Evolutionary conservation across 768 basidiomycete genomes (phyloP), one percentile per base, ranked within the genome.

Genomic region (Gloeopeniophorella convolvens): DNA sequence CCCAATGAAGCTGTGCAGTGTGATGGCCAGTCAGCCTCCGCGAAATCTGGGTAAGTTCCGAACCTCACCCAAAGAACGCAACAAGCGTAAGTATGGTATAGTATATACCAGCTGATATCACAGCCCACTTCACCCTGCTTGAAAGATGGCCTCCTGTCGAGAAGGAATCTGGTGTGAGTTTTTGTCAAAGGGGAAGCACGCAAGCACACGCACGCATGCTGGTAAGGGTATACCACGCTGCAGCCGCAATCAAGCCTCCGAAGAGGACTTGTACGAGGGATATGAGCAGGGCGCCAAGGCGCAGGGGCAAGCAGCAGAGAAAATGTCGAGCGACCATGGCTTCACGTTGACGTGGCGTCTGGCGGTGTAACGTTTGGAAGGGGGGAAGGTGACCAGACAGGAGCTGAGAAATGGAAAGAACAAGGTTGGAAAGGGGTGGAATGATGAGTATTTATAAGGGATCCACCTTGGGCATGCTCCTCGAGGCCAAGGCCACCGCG

Each of bases 271-370:
- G 57, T 36, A 10, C 5, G 18, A 44, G 7, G 31, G 55, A 51
- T 33, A 58, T 52, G 18, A 58, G 45, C 2, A 57, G 30, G 23
- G 55, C 50, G 8, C 57, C 57, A n/a, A 58, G 44, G 28, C 57
- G 50, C 35, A 58, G 18, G 35, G 57, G 57, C 15, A 58, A 15
- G 27, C 57, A 56, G 31, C 50, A 56, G 28, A 47, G 42, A 32
- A 56, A 58, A 41, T 56, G 50, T 13, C 40, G 57, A 35, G 56
- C 53, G 20, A 23, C 18, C 56, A 57, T 57, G 45, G 12, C 8
- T 30, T 3, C 4, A 12, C 1, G n/a, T 37, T 6, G 11, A 20
- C 7, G 8, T 3, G 5, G 12, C 15, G 26, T 20, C 34, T 15
- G 20, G 27, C 9, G 3, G 26, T 12, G n/a, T n/a, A n/a, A n/a